A percentile compares a stretch with the other conserved stretches of the same genome.
These are phyloP conservation scores for Neoascochyta sp. DNA, from an alignment of 2,329 filamentous ascomycete species.

Conservation along the genomic window DNA sequence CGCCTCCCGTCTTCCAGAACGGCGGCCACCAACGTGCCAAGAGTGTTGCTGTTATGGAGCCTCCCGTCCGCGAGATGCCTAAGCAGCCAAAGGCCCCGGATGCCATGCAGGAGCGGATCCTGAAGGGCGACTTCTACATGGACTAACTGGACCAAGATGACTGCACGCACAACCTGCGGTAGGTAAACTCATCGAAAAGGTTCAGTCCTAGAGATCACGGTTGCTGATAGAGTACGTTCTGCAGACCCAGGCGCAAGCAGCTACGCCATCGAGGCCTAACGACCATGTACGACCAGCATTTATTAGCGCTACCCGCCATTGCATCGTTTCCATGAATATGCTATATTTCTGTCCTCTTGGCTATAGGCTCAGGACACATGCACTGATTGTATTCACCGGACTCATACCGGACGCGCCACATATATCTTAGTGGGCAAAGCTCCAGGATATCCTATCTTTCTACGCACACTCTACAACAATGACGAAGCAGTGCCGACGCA, in stretches of 20 bases:
- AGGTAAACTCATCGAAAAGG: not conserved
- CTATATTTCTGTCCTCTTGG: too few species aligned
- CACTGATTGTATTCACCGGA: too few species aligned
- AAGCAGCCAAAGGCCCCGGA: slow-evolving; percentile 67
- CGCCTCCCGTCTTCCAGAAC: slow-evolving; percentile 14
- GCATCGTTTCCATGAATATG: too few species aligned
- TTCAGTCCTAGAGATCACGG: not conserved
- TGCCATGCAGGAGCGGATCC: slow-evolving; percentile 91
- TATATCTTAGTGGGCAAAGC: too few species aligned
- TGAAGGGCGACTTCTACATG: slow-evolving; percentile 98
- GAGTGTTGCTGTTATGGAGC: slow-evolving; percentile 62
- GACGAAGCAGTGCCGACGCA: too few species aligned
- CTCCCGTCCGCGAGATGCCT: slow-evolving; percentile 52
- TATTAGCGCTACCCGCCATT: slow-evolving; percentile 7
- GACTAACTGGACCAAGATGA: slow-evolving; percentile 53
- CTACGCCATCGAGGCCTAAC: slow-evolving; percentile 5
- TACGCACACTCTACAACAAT: too few species aligned
- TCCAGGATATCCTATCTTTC: too few species aligned
- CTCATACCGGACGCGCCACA: too few species aligned
- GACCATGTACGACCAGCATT: slow-evolving; percentile 17
- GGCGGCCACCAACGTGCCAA: slow-evolving; percentile 61
- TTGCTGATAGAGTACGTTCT: slow-evolving; percentile 1
- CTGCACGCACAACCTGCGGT: slow-evolving; percentile 2
- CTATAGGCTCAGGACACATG: too few species aligned
- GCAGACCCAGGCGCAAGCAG: slow-evolving; percentile 2